These are phyloP conservation scores for Colletotrichum theobromicola DNA, from an alignment of 2,329 filamentous ascomycete species.

Conservation along the genomic window DNA sequence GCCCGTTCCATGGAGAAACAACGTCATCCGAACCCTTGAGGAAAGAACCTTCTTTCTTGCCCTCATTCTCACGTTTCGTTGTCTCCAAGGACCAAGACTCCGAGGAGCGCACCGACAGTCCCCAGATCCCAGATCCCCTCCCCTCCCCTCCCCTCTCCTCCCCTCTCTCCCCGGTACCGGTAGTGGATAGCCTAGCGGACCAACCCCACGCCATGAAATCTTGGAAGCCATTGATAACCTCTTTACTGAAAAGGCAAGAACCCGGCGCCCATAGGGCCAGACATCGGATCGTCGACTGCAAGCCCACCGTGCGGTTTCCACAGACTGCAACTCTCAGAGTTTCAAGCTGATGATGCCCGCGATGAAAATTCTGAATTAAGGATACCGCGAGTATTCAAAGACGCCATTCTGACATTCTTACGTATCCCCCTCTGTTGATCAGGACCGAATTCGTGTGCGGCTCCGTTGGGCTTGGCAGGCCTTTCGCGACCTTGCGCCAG, in stretches of 20 bases:
- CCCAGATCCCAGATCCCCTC: not conserved
- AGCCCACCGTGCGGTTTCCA: not conserved
- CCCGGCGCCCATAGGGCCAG: not conserved
- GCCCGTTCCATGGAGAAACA: not conserved
- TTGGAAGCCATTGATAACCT: not conserved
- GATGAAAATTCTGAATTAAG: not conserved
- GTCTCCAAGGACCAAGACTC: not conserved
- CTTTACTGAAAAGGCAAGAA: not conserved
- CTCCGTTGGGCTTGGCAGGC: not conserved
- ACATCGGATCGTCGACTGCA: not conserved
- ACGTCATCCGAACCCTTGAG: slow-evolving; percentile 10
- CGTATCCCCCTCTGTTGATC: not conserved
- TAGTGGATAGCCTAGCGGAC: not conserved
- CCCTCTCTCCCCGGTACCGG: not conserved
- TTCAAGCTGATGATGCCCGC: slow-evolving; percentile 2
- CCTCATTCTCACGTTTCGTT: not conserved
- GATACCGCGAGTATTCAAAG: not conserved
- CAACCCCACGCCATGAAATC: not conserved
- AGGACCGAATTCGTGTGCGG: not conserved
- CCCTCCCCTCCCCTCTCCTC: not conserved
- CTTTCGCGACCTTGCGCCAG: not conserved
- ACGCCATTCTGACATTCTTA: not conserved
- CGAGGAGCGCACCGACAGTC: not conserved
- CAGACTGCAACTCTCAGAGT: slow-evolving; percentile 3
- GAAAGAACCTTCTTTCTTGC: not conserved